Base-by-base conservation (phyloP, 805 yeast species). In the Wickerhamomyces ciferrii region DNA sequence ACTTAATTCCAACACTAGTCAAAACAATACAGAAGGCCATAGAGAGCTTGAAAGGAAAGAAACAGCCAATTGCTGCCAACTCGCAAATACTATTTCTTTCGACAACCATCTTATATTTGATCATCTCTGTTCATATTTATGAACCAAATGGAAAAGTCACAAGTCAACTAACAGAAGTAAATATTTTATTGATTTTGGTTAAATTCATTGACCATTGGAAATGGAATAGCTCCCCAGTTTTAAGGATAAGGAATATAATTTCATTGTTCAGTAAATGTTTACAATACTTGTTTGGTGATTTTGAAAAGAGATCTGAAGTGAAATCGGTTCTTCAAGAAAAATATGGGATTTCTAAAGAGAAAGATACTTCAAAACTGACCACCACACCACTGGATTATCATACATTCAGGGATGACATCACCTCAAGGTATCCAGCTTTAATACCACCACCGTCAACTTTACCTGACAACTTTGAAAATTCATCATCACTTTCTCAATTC, bases 361-460 rank as follows among this genome's bases (percentile, higher is more conserved):
- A 63, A 51, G 27, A 59, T n/a, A 52, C 68, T 36, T 61, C 55
- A 41, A 61, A 59, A 43, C 66, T 75, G 42, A 65, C 72, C 0
- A 83, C 91, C 10, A 82, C 96, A 0, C 96, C 96, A 0, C 64
- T 87, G n/a, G 96, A 91, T 53, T 92, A 87, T 59, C 83, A 81
- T 56, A 80, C 86, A 7, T 90, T 87, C 58, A 72, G 89, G 50
- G 87, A 86, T 44, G 95, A 88, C 49, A 62, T 91, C 3, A 62
- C 72, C 4, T 76, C 88, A 11, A 75, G 96, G 50, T 92, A 81
- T 59, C 97, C 99, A 0, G 67, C 87, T 5, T 83, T 71, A 51
- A 59, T 68, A 5, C 79, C 85, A 14, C 81, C 83, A 0, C 65
- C 69, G 17, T 69, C 76, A 15, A 64, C 65, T 3, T 52, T 77